Evolutionary conservation across 2,329 filamentous ascomycete species (phyloP).

Genomic region (Aspergillus cejpii): DNA sequence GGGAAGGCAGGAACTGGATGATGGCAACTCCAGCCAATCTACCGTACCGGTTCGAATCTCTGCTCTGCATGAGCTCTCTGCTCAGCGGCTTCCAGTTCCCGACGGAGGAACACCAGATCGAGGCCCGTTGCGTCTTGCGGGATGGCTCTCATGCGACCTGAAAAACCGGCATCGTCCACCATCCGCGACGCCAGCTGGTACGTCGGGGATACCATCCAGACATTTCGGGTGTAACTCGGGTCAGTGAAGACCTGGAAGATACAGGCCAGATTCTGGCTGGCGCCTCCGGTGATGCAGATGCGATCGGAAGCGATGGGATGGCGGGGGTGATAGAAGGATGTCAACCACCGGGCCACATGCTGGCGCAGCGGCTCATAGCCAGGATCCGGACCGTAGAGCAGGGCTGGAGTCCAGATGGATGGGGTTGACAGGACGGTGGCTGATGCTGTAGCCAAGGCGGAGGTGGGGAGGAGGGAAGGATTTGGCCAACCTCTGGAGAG

Average conservation of each 20-base stretch:
- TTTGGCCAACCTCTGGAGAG: constrained; percentile 45
- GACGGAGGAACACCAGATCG: constrained; percentile 57
- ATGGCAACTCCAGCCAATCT: constrained; percentile 1
- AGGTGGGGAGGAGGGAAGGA: constrained; percentile 57
- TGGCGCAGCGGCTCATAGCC: constrained; percentile 65
- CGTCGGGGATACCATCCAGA: constrained; percentile 76
- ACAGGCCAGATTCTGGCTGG: constrained; percentile 72
- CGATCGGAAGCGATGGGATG: constrained; percentile 48
- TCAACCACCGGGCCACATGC: constrained; percentile 65
- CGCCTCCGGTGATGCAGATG: constrained; percentile 77
- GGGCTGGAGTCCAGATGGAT: constrained; percentile 53
- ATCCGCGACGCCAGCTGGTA: constrained; percentile 83
- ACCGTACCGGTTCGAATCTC: constrained; percentile 42
- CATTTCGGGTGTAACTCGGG: constrained; percentile 62
- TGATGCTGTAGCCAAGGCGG: constrained; percentile 56
- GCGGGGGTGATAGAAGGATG: constrained; percentile 50
- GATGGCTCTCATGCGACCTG: constrained; percentile 58
- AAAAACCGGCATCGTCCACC: constrained; percentile 73
- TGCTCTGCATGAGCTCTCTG: constrained; percentile 34
- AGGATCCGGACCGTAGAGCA: constrained; percentile 72
- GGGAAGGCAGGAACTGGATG: neutral
- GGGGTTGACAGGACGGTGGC: constrained; percentile 56
- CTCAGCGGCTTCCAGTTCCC: constrained; percentile 47
- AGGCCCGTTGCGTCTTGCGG: constrained; percentile 74
- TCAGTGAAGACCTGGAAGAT: constrained; percentile 76